A percentile compares a stretch with the other conserved stretches of the same genome.
These are phyloP conservation scores for Crithidia thermophila DNA, from an alignment of 208 protist species.

Conservation along the genomic window DNA sequence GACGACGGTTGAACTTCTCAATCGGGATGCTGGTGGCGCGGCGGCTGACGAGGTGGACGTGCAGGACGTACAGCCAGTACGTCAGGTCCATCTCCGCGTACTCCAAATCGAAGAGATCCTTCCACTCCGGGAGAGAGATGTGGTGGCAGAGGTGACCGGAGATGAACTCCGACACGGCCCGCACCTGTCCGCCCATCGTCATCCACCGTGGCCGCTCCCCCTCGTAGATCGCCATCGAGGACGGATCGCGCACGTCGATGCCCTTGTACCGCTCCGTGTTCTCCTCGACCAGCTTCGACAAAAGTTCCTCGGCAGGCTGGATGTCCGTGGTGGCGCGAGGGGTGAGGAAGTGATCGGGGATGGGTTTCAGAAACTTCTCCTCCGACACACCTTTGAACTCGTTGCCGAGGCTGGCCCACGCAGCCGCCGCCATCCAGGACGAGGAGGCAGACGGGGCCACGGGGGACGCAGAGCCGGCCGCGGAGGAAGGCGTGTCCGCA, in stretches of 20 bases:
- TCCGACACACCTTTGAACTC: slow-evolving; percentile 75
- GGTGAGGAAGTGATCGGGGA: slow-evolving; percentile 73
- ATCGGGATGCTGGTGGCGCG: slow-evolving; percentile 86
- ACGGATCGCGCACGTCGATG: slow-evolving; percentile 83
- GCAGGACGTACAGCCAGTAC: slow-evolving; percentile 90
- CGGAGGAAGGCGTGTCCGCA: not conserved
- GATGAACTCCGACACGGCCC: slow-evolving; percentile 88
- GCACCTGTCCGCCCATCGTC: slow-evolving; percentile 82
- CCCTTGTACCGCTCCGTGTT: slow-evolving; percentile 75
- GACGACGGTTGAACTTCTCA: slow-evolving; percentile 83
- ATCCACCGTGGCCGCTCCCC: slow-evolving; percentile 80
- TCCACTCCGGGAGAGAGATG: slow-evolving; percentile 85
- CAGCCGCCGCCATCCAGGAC: slow-evolving; percentile 82
- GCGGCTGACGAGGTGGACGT: slow-evolving; percentile 85
- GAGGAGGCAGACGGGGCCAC: slow-evolving; percentile 14
- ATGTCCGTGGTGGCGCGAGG: slow-evolving; percentile 82
- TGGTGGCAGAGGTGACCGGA: slow-evolving; percentile 90
- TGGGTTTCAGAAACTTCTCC: slow-evolving; percentile 75
- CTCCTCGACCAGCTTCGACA: slow-evolving; percentile 64
- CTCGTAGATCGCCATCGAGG: slow-evolving; percentile 85
- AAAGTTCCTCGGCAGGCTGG: slow-evolving; percentile 62
- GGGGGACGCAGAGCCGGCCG: slow-evolving; percentile 2
- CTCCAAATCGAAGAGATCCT: slow-evolving; percentile 83
- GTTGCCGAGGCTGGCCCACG: slow-evolving; percentile 80
- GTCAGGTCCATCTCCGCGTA: slow-evolving; percentile 91